Base-by-base conservation (phyloP, 2,329 filamentous ascomycete species). In the Calonectria pauciramosa region DNA sequence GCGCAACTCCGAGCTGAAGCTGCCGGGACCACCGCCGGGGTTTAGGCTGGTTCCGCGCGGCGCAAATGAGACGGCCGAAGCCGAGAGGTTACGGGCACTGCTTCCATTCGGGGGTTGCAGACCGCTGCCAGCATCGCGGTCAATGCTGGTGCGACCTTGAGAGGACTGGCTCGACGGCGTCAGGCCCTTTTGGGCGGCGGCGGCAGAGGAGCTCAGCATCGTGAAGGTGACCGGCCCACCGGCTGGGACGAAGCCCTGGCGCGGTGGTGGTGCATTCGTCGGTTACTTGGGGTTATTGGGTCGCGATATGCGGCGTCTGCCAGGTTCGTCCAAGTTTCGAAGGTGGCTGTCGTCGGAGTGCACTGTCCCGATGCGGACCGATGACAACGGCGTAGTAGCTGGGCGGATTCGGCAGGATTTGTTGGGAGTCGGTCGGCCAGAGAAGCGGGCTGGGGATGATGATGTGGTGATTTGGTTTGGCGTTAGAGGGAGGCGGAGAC, bases 1-100 rank as follows among this genome's bases (percentile, higher is more conserved):
- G 82, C 94, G 95, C 80, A 98, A 86, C 74, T 98, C 96, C 41
- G 96, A 93, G 81, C 93, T 97, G 88, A 98, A 98, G 87, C 95
- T 98, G 54, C 96, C 96, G 1, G 93, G 93, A 32, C 91, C 92
- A 70, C 92, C 89, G 44, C 93, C 92, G 18, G 94, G 91, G 75
- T 93, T 93, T 81, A 96, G 89, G 64, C 94, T 95, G 76, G 92
- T 89, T 68, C 90, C 91, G 68, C 94, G 91, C 23, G 93, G 91
- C 64, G 90, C 91, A 83, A 92, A 94, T 71, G 91, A 93, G 80
- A 92, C 89, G 82, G 84, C 86, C 3, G 90, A 90, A 38, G 88
- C 86, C 34, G 90, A 88, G 20, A 89, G 80, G 76, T 88, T 90
- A 75, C 91, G 88, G 60, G 80, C 75, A 52, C 82, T 78, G 60